Evolutionary conservation across 2,329 filamentous ascomycete species (phyloP), one percentile per base, ranked within the genome.

Genomic region (Triangularia setosa): DNA sequence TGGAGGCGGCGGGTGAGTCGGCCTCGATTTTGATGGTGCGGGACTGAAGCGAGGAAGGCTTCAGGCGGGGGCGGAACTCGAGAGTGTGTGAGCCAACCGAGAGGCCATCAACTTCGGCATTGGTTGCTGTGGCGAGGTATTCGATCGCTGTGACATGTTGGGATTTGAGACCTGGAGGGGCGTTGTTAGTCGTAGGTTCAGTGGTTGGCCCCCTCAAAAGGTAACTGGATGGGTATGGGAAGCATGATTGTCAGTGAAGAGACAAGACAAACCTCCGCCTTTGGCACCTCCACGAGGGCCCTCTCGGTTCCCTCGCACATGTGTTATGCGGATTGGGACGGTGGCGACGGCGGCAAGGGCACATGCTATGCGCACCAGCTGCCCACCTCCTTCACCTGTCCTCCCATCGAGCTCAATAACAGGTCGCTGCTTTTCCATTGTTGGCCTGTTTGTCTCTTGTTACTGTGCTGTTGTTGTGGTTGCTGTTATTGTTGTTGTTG

Each of bases 371-470:
- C 87, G 77, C 0, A 88, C 81, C 0, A 89, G 74, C 68, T 89
- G 86, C 2, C 86, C 86, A 3, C 86, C 87, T 4, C 87, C 87
- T 71, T 88, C 86, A 1, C 86, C 85, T 0, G 80, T 84, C 12
- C 79, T 75, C 16, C 86, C 86, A 68, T 87, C 84, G 1, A 88
- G 73, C 60, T 79, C 75, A 24, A 87, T 78, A 7, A 72, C 65
- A 65, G 54, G 53, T 21, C 16, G 58, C 54, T 58, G 61, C 18
- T 57, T 57, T 30, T 48, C 40, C 40, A 48, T n/a, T n/a, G n/a
- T n/a, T n/a, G n/a, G n/a, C n/a, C n/a, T n/a, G n/a, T n/a, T n/a
- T n/a, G n/a, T n/a, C n/a, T n/a, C n/a, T n/a, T n/a, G n/a, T n/a
- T 48, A 14, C 9, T 21, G 18, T 4, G 24, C 62, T 60, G 44